phyloP scores from a whole-genome alignment of 495 filamentous ascomycete genomes.

The Thozetella sp. region DNA sequence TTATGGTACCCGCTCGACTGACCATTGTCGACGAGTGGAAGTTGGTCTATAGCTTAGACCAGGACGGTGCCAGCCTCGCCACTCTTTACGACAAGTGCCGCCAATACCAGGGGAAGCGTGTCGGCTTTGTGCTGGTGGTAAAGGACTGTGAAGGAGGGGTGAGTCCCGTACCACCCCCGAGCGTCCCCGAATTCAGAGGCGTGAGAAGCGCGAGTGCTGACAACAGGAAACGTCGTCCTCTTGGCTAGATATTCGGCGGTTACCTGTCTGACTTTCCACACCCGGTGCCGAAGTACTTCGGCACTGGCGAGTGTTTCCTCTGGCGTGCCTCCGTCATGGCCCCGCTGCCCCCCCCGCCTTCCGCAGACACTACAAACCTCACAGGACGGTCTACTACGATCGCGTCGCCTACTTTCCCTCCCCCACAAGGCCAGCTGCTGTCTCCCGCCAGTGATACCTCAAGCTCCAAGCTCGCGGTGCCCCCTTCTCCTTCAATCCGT shows the following conservation, averaged over 20 bases:
- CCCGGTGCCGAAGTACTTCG: constrained; percentile 82
- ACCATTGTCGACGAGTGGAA: constrained; percentile 87
- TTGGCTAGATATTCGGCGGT: constrained; percentile 78
- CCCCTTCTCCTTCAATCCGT: constrained; percentile 58
- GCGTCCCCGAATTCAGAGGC: not conserved
- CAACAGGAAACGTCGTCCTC: not conserved
- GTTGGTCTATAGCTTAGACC: constrained; percentile 87
- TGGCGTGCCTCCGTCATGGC: constrained; percentile 77
- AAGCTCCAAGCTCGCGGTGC: constrained; percentile 5
- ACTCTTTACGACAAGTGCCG: constrained; percentile 83
- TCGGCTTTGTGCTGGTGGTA: constrained; percentile 86
- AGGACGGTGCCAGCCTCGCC: constrained; percentile 82
- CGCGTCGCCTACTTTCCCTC: constrained; percentile 16
- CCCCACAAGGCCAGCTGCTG: not conserved
- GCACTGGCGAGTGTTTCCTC: constrained; percentile 96
- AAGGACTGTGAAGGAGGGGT: constrained; percentile 74
- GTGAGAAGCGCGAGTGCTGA: constrained; percentile 1
- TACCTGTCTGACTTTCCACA: constrained; percentile 89
- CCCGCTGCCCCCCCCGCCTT: constrained; percentile 72
- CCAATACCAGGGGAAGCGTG: constrained; percentile 62
- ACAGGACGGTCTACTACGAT: constrained; percentile 70
- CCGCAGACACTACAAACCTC: constrained; percentile 70
- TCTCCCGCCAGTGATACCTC: constrained; percentile 6
- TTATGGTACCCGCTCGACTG: constrained; percentile 82
- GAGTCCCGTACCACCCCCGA: constrained; percentile 31